A percentile compares a stretch with the other conserved stretches of the same genome.
These are phyloP conservation scores for Solanum hybrid DNA, from an alignment of 305 asterid genomes.

Conservation along the genomic window DNA sequence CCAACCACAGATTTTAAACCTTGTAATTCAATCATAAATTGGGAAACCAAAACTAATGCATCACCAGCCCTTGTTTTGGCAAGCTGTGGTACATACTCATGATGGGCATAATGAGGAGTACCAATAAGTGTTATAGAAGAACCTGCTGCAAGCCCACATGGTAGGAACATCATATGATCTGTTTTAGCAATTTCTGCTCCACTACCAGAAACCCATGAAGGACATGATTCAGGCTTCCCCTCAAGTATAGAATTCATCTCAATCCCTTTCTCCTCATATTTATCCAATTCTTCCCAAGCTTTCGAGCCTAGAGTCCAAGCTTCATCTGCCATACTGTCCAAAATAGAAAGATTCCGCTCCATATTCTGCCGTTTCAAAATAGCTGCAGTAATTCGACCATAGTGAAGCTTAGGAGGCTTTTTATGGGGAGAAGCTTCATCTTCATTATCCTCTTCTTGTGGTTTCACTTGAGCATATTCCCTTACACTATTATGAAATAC, in stretches of 20 bases:
- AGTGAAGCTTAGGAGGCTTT: conserved; percentile 33
- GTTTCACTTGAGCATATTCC: conserved; percentile 21
- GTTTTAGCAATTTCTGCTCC: conserved; percentile 53
- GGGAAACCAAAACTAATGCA: conserved; percentile 68
- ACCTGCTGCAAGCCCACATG: conserved; percentile 97
- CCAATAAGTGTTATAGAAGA: conserved; percentile 89
- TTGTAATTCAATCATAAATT: conserved; percentile 85
- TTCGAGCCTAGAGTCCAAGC: conserved; percentile 80
- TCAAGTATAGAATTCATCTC: conserved; percentile 59
- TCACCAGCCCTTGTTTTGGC: conserved; percentile 39
- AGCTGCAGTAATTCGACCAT: conserved; percentile 73
- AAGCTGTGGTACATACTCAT: conserved; percentile 83
- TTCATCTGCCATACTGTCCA: conserved; percentile 86
- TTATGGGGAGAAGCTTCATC: conserved; percentile 2
- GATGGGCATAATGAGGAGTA: conserved; percentile 79
- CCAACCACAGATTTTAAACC: conserved; percentile 92
- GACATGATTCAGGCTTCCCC: conserved; percentile 86
- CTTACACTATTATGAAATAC: conserved; percentile 24
- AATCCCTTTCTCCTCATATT: conserved; percentile 46
- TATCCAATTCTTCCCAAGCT: conserved; percentile 82
- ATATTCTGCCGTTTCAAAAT: conserved; percentile 42
- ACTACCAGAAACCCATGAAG: conserved; percentile 67
- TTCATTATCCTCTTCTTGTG: conserved; percentile 20
- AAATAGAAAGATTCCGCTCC: conserved; percentile 36
- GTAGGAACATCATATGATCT: conserved; percentile 64